A percentile compares a stretch with the other conserved stretches of the same genome.
phyloP scores from a whole-genome alignment of 345 rosid species.

The Syzygium jambos region DNA sequence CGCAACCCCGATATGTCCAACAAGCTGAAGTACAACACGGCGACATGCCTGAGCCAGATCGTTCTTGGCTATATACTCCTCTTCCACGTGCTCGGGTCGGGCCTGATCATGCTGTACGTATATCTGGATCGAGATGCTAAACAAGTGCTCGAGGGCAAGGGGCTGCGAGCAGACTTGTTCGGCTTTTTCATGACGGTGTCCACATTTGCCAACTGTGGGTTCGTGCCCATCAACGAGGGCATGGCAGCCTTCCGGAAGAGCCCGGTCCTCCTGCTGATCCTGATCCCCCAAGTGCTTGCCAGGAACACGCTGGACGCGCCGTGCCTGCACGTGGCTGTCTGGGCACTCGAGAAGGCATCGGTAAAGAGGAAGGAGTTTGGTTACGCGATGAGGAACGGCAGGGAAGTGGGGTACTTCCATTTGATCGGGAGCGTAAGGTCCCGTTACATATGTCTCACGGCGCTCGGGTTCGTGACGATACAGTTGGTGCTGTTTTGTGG shows the following conservation, averaged over 20 bases:
- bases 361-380: slow-evolving; percentile 12
- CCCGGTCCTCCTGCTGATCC: slow-evolving; percentile 8
- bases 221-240: slow-evolving; percentile 60
- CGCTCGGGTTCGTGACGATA: slow-evolving; percentile 21
- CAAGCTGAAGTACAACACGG: not conserved
- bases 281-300: slow-evolving; percentile 36
- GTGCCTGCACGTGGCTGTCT: slow-evolving; percentile 16
- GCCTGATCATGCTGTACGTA: slow-evolving; percentile 19
- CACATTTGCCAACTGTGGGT: slow-evolving; percentile 50
- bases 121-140: slow-evolving; percentile 20
- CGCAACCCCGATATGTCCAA: not conserved
- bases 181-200: slow-evolving; percentile 41
- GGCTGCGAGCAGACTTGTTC: slow-evolving; percentile 24
- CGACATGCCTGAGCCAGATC: slow-evolving; percentile 14
- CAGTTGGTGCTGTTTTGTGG: slow-evolving; percentile 25
- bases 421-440: slow-evolving; percentile 18
- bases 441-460: slow-evolving; percentile 18
- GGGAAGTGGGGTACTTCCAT: slow-evolving; percentile 31
- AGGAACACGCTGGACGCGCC: slow-evolving; percentile 53
- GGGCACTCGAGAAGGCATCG: slow-evolving; percentile 27
- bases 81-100: slow-evolving; percentile 21
- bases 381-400: slow-evolving; percentile 21
- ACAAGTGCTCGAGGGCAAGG: slow-evolving; percentile 24
- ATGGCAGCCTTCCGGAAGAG: slow-evolving; percentile 33
- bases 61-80: slow-evolving; percentile 31